These are phyloP conservation scores for Kodamaea laetipori DNA, from an alignment of 805 yeast genomes.

Conservation along the genomic window DNA sequence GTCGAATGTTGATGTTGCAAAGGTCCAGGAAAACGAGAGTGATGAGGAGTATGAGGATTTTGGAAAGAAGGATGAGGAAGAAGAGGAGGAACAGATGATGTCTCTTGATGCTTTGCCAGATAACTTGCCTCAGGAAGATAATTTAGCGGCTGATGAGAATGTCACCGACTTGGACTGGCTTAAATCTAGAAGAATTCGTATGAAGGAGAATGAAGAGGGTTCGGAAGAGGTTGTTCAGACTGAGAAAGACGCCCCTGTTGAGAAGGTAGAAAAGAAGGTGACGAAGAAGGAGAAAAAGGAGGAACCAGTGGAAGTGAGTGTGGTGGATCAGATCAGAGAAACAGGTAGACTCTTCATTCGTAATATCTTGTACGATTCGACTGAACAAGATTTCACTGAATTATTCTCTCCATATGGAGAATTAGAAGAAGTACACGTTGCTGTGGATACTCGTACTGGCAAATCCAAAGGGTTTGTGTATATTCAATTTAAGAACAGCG, in stretches of 20 bases:
- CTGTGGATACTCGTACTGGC: slow-evolving; percentile 87
- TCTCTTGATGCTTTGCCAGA: slow-evolving; percentile 18
- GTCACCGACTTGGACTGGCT: slow-evolving; percentile 89
- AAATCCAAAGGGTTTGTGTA: slow-evolving; percentile 92
- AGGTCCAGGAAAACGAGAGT: slow-evolving; percentile 45
- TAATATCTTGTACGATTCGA: slow-evolving; percentile 76
- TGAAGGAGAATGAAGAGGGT: slow-evolving; percentile 39
- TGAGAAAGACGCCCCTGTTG: slow-evolving; percentile 4
- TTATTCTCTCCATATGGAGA: slow-evolving; percentile 70
- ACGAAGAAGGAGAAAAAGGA: slow-evolving; percentile 5
- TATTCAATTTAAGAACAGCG: slow-evolving; percentile 64
- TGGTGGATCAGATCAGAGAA: slow-evolving; percentile 52
- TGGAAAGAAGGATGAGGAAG: slow-evolving; percentile 29
- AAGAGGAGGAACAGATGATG: slow-evolving; percentile 47
- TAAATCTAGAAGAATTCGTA: slow-evolving; percentile 69
- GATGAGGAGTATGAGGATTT: slow-evolving; percentile 58
- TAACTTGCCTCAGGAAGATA: slow-evolving; percentile 14
- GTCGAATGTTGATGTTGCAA: slow-evolving; percentile 34
- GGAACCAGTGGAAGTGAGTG: slow-evolving; percentile 28
- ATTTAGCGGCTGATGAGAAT: slow-evolving; percentile 47
- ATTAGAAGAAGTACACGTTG: slow-evolving; percentile 87
- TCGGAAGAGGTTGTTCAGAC: slow-evolving; percentile 7
- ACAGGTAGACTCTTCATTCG: slow-evolving; percentile 88
- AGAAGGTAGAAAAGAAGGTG: background rate
- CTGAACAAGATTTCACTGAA: slow-evolving; percentile 73